phyloP scores from a whole-genome alignment of 176 grass and related monocot species.

The Stipa capillata region DNA sequence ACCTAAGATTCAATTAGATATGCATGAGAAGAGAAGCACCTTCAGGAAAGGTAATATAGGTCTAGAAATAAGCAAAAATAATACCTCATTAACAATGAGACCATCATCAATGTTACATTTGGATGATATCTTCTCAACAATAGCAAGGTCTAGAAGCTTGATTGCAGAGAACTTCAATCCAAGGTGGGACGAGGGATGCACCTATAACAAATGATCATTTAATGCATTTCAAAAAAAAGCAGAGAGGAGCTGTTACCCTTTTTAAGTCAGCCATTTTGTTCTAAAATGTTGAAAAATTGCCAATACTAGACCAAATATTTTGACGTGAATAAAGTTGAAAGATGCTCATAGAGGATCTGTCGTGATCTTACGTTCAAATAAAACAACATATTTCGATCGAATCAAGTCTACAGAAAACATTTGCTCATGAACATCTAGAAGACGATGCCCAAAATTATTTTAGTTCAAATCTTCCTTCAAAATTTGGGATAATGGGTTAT shows the following conservation, averaged over 20 bases:
- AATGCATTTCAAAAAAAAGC: neutral
- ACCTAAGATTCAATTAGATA: neutral
- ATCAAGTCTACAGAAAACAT: neutral
- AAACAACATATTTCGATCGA: neutral
- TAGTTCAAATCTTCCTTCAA: neutral
- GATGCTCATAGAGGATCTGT: neutral
- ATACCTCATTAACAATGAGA: slow-evolving; percentile 3
- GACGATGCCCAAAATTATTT: neutral
- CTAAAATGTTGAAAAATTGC: neutral
- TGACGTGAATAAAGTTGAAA: neutral
- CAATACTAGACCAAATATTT: neutral
- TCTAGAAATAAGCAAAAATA: too few species aligned
- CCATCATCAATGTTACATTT: neutral
- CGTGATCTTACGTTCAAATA: neutral
- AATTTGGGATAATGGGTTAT: neutral
- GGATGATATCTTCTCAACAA: neutral
- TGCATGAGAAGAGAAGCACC: neutral
- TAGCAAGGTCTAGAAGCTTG: neutral
- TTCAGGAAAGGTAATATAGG: too few species aligned
- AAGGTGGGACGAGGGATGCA: slow-evolving; percentile 12
- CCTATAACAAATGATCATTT: neutral
- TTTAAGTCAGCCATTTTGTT: neutral
- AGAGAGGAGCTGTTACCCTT: neutral
- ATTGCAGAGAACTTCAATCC: slow-evolving; percentile 10
- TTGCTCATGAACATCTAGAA: neutral